phyloP scores from a whole-genome alignment of 2,329 filamentous ascomycete species.

The Colletotrichum sp. region DNA sequence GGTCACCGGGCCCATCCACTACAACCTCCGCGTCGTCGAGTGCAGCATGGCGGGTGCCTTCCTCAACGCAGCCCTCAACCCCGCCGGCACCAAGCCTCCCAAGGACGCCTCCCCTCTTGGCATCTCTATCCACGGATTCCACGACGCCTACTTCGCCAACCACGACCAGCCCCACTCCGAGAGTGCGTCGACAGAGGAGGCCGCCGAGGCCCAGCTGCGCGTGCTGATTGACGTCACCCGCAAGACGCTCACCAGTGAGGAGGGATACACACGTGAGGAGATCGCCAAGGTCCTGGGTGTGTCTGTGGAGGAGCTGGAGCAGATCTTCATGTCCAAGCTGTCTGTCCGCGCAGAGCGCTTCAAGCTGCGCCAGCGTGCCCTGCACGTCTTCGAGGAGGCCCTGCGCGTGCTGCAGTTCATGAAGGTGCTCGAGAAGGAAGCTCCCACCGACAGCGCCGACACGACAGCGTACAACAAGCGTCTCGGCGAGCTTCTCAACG shows the following conservation, averaged over 20 bases:
- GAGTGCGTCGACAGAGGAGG: constrained; percentile 24
- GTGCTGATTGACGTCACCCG: constrained; percentile 74
- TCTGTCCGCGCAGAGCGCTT: constrained; percentile 88
- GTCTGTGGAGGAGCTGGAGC: constrained; percentile 73
- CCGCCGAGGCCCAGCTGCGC: constrained; percentile 68
- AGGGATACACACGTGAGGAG: constrained; percentile 89
- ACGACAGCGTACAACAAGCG: constrained; percentile 67
- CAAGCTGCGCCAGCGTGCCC: constrained; percentile 83
- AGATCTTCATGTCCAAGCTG: constrained; percentile 84
- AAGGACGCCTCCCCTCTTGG: constrained; percentile 83
- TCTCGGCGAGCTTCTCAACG: constrained; percentile 85
- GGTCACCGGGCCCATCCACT: constrained; percentile 90
- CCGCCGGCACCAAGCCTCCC: constrained; percentile 66
- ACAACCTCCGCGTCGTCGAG: constrained; percentile 96
- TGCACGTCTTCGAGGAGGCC: constrained; percentile 92
- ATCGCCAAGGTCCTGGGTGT: constrained; percentile 76
- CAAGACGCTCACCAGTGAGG: constrained; percentile 74
- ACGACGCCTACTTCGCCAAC: constrained; percentile 76
- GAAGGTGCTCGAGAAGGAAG: constrained; percentile 68
- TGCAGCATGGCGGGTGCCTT: constrained; percentile 85
- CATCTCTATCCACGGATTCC: constrained; percentile 84
- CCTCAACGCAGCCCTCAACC: constrained; percentile 64
- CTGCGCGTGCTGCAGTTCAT: constrained; percentile 86
- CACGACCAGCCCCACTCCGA: constrained; percentile 41
- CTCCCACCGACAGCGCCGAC: constrained; percentile 46